Conservation (phyloP, 805 yeast genomes). For the Wickerhamiella domercqiae region DNA sequence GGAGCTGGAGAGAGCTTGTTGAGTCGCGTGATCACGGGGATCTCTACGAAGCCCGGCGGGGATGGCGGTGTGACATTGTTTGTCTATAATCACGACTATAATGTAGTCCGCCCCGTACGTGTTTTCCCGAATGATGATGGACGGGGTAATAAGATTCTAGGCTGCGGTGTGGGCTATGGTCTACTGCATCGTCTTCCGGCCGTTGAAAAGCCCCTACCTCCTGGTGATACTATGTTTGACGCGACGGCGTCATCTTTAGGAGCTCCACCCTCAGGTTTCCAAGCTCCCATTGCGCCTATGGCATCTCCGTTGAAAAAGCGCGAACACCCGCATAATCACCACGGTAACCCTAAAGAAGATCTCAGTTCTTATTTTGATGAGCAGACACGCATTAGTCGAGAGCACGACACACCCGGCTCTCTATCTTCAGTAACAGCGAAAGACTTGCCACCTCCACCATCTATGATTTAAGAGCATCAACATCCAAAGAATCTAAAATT, state of each 20-base stretch:
- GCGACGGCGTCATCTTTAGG: constrained; percentile 6
- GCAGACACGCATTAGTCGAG: constrained; percentile 16
- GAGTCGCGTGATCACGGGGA: constrained; percentile 39
- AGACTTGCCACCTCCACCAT: too few species aligned
- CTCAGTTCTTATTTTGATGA: constrained; percentile 17
- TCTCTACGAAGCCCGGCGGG: constrained; percentile 32
- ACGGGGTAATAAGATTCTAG: constrained; percentile 76
- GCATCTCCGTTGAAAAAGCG: background rate
- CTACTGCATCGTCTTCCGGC: constrained; percentile 73
- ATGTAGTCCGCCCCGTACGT: constrained; percentile 71
- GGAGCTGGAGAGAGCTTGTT: constrained; percentile 77
- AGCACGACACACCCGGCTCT: constrained; percentile 11
- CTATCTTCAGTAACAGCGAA: too few species aligned
- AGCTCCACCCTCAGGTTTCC: too few species aligned
- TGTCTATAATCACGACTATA: constrained; percentile 80
- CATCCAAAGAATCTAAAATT: too few species aligned
- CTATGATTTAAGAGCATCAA: too few species aligned
- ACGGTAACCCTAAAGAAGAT: constrained; percentile 2
- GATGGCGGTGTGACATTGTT: constrained; percentile 30
- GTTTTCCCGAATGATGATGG: constrained; percentile 57
- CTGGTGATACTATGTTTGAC: constrained; percentile 16
- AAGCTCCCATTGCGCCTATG: background rate
- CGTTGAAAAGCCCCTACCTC: constrained; percentile 23
- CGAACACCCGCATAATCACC: background rate
- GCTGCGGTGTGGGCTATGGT: constrained; percentile 94